A percentile compares a stretch with the other conserved stretches of the same genome.
phyloP scores from a whole-genome alignment of 345 rosid genomes.

The Carallia brachiata region DNA sequence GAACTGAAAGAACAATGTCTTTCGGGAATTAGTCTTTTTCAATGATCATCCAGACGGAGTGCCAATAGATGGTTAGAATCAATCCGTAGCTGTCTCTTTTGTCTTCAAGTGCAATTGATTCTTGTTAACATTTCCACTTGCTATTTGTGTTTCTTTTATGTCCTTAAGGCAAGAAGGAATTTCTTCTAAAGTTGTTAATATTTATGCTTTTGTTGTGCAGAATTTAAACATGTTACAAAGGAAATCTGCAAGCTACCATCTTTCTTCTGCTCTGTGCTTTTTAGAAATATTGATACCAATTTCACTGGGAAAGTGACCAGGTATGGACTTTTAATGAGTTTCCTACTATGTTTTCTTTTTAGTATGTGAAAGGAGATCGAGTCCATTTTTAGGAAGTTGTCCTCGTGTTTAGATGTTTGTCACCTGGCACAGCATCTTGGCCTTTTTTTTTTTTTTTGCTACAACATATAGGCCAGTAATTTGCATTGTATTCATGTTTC shows the following conservation, averaged over 20 bases:
- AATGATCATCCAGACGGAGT: constrained; percentile 22
- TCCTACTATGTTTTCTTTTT: neutral
- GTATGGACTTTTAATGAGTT: constrained; percentile 34
- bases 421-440: neutral
- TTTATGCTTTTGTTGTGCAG: constrained; percentile 11
- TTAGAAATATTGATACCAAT: constrained; percentile 63
- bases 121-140: neutral
- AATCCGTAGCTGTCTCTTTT: neutral
- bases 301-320: constrained; percentile 63
- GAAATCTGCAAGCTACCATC: constrained; percentile 88
- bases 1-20: constrained; percentile 28
- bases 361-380: neutral
- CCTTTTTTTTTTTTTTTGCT: neutral
- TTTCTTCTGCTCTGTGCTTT: constrained; percentile 64
- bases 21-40: constrained; percentile 16
- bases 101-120: neutral
- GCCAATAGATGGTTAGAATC: constrained; percentile 23
- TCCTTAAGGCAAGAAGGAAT: neutral
- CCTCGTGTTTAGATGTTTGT: neutral
- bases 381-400: neutral
- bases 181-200: neutral
- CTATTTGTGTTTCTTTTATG: neutral
- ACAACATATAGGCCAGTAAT: neutral
- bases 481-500: neutral
- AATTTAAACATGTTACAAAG: constrained; percentile 34